Base-by-base conservation (phyloP, 495 filamentous ascomycete genomes). In the Barbatosphaeria neglecta region DNA sequence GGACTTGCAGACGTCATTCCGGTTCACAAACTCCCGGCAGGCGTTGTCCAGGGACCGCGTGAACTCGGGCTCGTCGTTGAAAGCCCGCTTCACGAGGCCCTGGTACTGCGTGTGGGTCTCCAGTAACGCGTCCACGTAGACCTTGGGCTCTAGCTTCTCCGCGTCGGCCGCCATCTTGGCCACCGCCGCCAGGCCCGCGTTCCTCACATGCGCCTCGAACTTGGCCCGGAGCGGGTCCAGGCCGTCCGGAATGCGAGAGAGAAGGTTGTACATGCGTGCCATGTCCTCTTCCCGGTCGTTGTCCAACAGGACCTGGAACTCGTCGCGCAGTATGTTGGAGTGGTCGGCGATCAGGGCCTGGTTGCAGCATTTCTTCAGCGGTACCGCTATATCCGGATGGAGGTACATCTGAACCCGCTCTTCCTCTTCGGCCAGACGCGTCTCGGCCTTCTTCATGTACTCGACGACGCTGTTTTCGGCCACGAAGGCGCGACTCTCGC, bases 371-470 rank as follows among this genome's bases (percentile, higher is more conserved):
- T 88, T 89, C 67, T 87, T 93, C 45, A 99, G 70, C 22, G 77
- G 78, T 16, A 80, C 66, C 50, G 81, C 83, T 52, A 97, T 96
- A 59, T 99, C 92, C 9, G 75, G 75, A 49, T 95, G 87, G 22
- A 97, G 73, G 58, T 96, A 99, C 50, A 99, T 76, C 41, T 83
- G 80, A 7, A 97, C 93, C 28, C 90, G 88, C 49, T 87, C 84
- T 65, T 95, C 94, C 65, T 99, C 92, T 64, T 99, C 92, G 2
- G 83, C 74, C 39, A 99, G 66, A n/a, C 92, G 81, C 17, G 81
- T 67, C 64, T 97, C 93, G 15, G 92, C 93, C 72, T 99, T 99
- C 74, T 97, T 97, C 93, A 97, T 97, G 66, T 97, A 99, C 58
- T 99, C 92, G 23, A 99, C 90, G 6, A 97, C 89, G 52, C 86